Evolutionary conservation across 1,284 basidiomycete genomes (phyloP), one percentile per base, ranked within the genome.

Genomic region (Cryptococcus maquisensis): DNA sequence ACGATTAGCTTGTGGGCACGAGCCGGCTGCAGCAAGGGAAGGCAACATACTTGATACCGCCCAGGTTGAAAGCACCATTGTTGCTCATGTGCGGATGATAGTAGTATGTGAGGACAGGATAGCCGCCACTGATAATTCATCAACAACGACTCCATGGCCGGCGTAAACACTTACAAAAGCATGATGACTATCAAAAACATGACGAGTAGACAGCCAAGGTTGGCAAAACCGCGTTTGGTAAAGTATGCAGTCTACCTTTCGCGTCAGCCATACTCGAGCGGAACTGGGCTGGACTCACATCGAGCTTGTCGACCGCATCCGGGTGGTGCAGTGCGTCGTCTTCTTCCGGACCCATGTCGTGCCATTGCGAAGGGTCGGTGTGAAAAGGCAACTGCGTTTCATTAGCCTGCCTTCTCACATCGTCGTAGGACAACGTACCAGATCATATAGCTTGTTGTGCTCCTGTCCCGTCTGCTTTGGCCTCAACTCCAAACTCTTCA

Each of bases 11-110:
- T n/a, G 37, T 38, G 28, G 39, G n/a, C n/a, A n/a, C n/a, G 13
- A 52, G 7, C 5, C 18, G 15, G 21, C 15, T 3, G 43, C 12
- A 8, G 3, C n/a, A 39, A 40, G 15, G 48, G 28, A 7, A n/a
- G 8, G 3, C 4, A 8, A 32, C 64, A 20, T 41, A 66, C 66
- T 92, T 88, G 57, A 85, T 83, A 4, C 87, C 87, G 16, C 89
- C 89, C 20, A 90, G 77, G 65, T 90, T 90, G 77, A 82, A 88
- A 68, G 52, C 69, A 2, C 68, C 70, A 3, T 56, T 43, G 1
- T 45, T 66, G 36, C 49, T 35, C 10, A 49, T 41, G 24, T 46
- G 39, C 24, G 3, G 47, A 28, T 7, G 74, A 77, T 77, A 83
- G 59, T 80, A 81, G 43, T 79, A 78, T 60, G 15, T 24, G 23